phyloP scores from a whole-genome alignment of 2,329 filamentous ascomycete species.

The Ophiostoma ulmi region DNA sequence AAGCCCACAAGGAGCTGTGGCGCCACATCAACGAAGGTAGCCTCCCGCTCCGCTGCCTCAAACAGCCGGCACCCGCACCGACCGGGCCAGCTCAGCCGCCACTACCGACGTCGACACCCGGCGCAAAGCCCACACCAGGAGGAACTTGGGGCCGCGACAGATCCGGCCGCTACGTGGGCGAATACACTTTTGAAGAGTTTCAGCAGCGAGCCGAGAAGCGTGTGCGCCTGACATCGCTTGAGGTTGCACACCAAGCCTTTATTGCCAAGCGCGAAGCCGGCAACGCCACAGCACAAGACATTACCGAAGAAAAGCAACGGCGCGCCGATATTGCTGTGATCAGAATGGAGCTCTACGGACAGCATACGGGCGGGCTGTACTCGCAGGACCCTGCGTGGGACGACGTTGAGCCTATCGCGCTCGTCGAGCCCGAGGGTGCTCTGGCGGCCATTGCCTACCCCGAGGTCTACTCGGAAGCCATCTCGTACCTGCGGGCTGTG shows the following conservation, averaged over 20 bases:
- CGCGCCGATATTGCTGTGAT: constrained; percentile 49
- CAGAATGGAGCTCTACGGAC: constrained; percentile 49
- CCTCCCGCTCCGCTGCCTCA: constrained; percentile 45
- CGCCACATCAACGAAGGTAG: constrained; percentile 50
- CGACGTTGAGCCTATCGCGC: constrained; percentile 74
- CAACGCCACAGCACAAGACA: constrained; percentile 31
- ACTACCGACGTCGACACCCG: neutral
- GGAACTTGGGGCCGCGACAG: constrained; percentile 48
- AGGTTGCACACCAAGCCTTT: constrained; percentile 44
- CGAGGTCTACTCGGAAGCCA: constrained; percentile 83
- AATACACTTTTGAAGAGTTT: constrained; percentile 45
- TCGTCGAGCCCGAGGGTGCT: constrained; percentile 76
- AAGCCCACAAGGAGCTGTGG: constrained; percentile 55
- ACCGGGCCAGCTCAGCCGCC: neutral
- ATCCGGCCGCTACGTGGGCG: constrained; percentile 45
- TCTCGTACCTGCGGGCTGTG: constrained; percentile 86
- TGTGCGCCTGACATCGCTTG: constrained; percentile 41
- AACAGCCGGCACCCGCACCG: neutral
- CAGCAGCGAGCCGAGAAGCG: constrained; percentile 41
- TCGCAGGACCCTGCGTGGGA: constrained; percentile 71
- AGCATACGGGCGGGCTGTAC: constrained; percentile 47
- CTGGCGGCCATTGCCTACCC: constrained; percentile 91
- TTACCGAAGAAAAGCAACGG: constrained; percentile 44
- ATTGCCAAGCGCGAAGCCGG: constrained; percentile 35
- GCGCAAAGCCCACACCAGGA: constrained; percentile 25